phyloP scores from a whole-genome alignment of 2,329 filamentous ascomycete genomes.

The Stagonosporopsis tanaceti region DNA sequence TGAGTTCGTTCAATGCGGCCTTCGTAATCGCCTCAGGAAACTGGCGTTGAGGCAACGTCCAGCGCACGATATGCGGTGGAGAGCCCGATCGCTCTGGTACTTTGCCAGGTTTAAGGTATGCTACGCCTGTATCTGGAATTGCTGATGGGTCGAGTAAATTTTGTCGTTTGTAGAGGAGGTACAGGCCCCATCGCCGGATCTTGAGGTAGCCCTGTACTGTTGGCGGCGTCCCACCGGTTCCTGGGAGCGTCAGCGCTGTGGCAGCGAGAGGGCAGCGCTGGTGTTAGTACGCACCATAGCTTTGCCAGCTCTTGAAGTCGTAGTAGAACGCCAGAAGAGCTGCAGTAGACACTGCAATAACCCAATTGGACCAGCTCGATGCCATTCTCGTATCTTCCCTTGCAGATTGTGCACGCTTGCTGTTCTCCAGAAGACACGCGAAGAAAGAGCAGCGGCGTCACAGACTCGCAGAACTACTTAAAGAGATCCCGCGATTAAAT shows the following conservation, averaged over 20 bases:
- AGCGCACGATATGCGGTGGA: slow-evolving; percentile 35
- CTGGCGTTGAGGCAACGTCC: slow-evolving; percentile 45
- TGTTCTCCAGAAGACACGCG: not conserved
- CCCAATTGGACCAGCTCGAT: slow-evolving; percentile 3
- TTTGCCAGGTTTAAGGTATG: slow-evolving; percentile 34
- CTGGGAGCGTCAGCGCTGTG: slow-evolving; percentile 25
- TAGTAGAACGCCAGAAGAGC: slow-evolving; percentile 28
- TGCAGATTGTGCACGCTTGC: not conserved
- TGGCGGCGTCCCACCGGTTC: slow-evolving; percentile 44
- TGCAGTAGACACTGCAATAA: slow-evolving; percentile 22
- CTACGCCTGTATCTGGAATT: slow-evolving; percentile 33
- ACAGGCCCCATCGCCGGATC: slow-evolving; percentile 41
- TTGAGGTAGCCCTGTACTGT: slow-evolving; percentile 41
- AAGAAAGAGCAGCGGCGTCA: not conserved
- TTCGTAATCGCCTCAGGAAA: slow-evolving; percentile 31
- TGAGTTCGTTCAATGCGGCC: slow-evolving; percentile 25
- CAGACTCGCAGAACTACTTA: not conserved
- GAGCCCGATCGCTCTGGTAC: slow-evolving; percentile 30
- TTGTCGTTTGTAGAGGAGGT: slow-evolving; percentile 34
- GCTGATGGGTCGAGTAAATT: slow-evolving; percentile 36
- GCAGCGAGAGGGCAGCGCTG: too few relatives aligned
- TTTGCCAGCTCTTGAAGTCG: slow-evolving; percentile 38
- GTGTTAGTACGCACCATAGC: slow-evolving; percentile 20
- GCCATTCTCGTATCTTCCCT: not conserved
- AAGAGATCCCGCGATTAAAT: not conserved